These are phyloP conservation scores for California macrophylla DNA, from an alignment of 441 rosid species.

Conservation along the genomic window DNA sequence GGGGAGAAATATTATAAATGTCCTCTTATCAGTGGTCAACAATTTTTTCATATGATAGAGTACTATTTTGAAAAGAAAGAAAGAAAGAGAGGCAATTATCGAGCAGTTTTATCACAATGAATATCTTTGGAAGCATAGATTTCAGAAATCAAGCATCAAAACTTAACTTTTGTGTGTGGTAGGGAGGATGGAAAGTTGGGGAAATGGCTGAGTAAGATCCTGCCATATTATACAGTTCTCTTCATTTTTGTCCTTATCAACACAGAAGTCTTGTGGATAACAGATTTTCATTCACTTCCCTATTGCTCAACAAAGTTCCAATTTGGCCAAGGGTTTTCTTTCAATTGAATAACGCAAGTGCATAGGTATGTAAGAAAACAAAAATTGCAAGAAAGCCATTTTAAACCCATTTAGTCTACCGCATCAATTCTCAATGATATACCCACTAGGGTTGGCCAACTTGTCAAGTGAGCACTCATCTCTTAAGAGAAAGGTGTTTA, in stretches of 20 bases:
- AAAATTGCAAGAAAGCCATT: neutral
- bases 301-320: neutral
- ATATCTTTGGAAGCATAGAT: neutral
- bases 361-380: neutral
- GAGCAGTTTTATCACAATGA: neutral
- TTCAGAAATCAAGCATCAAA: neutral
- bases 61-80: neutral
- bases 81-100: neutral
- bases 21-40: constrained; percentile 7
- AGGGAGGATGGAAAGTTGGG: neutral
- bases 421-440: too few species aligned
- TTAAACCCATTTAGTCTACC: neutral
- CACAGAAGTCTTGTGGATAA: neutral
- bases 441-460: neutral
- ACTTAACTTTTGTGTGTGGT: neutral
- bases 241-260: neutral
- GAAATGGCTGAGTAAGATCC: neutral
- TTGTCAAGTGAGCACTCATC: neutral
- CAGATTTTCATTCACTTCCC: neutral
- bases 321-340: neutral
- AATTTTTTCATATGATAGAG: neutral
- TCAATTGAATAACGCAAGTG: neutral
- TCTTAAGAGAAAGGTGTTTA: neutral
- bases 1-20: constrained; percentile 5
- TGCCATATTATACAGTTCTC: neutral